Conservation (phyloP, 2,329 filamentous ascomycete species). For the Alternaria viburni region DNA sequence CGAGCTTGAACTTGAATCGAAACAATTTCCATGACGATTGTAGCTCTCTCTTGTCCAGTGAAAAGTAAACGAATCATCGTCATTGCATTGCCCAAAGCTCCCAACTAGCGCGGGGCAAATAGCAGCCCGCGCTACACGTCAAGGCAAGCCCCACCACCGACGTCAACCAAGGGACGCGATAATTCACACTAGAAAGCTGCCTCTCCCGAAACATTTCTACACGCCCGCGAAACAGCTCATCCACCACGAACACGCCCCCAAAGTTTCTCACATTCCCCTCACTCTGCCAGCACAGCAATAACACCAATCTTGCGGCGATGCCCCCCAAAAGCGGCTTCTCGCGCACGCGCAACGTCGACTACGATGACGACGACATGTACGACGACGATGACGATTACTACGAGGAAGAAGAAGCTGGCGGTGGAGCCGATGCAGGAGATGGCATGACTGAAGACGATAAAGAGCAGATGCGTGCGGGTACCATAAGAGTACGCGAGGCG, state of each 20-base stretch:
- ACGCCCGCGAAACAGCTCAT: not conserved
- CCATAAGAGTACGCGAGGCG: constrained; percentile 67
- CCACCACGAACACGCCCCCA: not conserved
- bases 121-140: constrained; percentile 11
- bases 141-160: constrained; percentile 21
- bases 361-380: constrained; percentile 60
- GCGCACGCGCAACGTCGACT: constrained; percentile 55
- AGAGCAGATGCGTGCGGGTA: constrained; percentile 68
- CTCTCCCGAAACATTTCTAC: not conserved
- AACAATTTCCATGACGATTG: not conserved
- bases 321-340: constrained; percentile 49
- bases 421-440: constrained; percentile 29
- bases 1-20: constrained; percentile 1
- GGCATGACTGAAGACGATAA: constrained; percentile 40
- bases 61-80: not conserved
- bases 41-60: not conserved
- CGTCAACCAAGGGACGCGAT: constrained; percentile 10
- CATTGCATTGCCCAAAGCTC: not conserved
- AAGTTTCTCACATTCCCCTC: too few relatives aligned
- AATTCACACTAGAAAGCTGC: constrained; percentile 1
- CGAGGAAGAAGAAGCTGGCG: constrained; percentile 37
- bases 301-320: too few relatives aligned
- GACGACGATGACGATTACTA: constrained; percentile 57
- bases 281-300: too few relatives aligned
- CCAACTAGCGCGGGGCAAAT: constrained; percentile 27